Percentiles rank a stretch among this genome's conserved stretches.
Conservation (phyloP, 2,329 filamentous ascomycete genomes). For the Hypoxylon sp. region DNA sequence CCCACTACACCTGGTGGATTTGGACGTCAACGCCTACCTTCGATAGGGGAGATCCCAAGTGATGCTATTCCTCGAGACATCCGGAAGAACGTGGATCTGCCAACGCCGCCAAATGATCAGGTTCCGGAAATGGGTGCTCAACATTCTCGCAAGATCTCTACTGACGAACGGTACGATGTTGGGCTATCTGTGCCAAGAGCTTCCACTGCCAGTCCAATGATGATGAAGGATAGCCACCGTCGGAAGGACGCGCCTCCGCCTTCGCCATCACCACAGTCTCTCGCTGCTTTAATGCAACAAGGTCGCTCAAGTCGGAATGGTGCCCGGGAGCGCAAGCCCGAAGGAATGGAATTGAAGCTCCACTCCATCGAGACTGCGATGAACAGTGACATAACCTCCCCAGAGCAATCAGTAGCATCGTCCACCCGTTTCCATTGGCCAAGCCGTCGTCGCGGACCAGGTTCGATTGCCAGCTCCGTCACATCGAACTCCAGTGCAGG, state of each 20-base stretch:
- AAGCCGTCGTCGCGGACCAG: slow-evolving; percentile 65
- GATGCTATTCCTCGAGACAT: slow-evolving; percentile 51
- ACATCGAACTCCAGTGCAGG: slow-evolving; percentile 67
- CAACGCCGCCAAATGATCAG: slow-evolving; percentile 47
- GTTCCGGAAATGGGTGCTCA: slow-evolving; percentile 46
- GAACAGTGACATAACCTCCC: slow-evolving; percentile 66
- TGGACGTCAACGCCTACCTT: slow-evolving; percentile 76
- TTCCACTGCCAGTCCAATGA: slow-evolving; percentile 76
- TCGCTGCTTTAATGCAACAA: slow-evolving; percentile 72
- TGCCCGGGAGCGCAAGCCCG: slow-evolving; percentile 83
- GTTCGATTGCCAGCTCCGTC: slow-evolving; percentile 69
- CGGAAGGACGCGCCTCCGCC: slow-evolving; percentile 70
- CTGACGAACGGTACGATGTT: slow-evolving; percentile 59
- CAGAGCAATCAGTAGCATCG: slow-evolving; percentile 67
- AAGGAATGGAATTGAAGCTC: slow-evolving; percentile 75
- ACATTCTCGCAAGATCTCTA: slow-evolving; percentile 56
- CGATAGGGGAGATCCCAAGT: slow-evolving; percentile 77
- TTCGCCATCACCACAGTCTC: slow-evolving; percentile 75
- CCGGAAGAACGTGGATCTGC: slow-evolving; percentile 49
- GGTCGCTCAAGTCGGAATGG: slow-evolving; percentile 73
- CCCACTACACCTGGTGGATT: slow-evolving; percentile 73
- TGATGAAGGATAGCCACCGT: slow-evolving; percentile 65
- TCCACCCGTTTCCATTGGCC: slow-evolving; percentile 69
- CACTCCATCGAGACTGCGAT: slow-evolving; percentile 67
- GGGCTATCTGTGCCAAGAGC: slow-evolving; percentile 71